Evolutionary conservation across 192 early-diverging fungal species (phyloP), one percentile per base, ranked within the genome.

Genomic region (Coemansia sp.): DNA sequence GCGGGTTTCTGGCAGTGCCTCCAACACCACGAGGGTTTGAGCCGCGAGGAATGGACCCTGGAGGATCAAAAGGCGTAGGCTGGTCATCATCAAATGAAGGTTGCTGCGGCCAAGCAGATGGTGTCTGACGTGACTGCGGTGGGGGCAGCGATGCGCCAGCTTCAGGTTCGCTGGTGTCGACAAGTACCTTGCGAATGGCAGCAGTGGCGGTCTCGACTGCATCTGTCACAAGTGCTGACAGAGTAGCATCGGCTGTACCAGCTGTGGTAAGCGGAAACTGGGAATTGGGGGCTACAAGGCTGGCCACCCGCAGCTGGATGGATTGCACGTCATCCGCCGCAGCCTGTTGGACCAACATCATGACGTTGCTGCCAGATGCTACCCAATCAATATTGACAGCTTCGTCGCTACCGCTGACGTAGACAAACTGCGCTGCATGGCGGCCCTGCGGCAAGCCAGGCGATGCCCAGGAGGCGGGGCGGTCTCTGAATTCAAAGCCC

Each of bases 331-430:
- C 59, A 35, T 14, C 7, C 16, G 35, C 49, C 6, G 19, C 57
- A 6, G 47, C 47, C 39, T 49, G 22, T 7, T 29, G 62, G 16
- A 65, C 68, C 1, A 76, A 61, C 64, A 76, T 39, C 64, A 67
- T 51, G 5, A 76, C 68, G 58, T 52, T 56, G 5, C 31, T 19
- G 6, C 62, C 74, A 10, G 69, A 10, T 8, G 64, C 54, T 17
- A 70, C 61, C 74, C 74, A 76, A 49, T 63, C 66, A 25, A 61
- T 29, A 59, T 76, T 66, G 22, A 56, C 57, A 9, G 14, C 37
- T 39, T 48, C 29, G 48, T 38, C 31, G 7, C 48, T 67, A 57
- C 38, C 52, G 7, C 26, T 60, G 19, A 56, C 29, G 37, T 43
- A 59, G 6, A 56, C 57, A 43, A 56, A 51, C 43, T 21, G 56